Base-by-base conservation (phyloP, 75 land plant species). In the Pseudotsuga menziesii region DNA sequence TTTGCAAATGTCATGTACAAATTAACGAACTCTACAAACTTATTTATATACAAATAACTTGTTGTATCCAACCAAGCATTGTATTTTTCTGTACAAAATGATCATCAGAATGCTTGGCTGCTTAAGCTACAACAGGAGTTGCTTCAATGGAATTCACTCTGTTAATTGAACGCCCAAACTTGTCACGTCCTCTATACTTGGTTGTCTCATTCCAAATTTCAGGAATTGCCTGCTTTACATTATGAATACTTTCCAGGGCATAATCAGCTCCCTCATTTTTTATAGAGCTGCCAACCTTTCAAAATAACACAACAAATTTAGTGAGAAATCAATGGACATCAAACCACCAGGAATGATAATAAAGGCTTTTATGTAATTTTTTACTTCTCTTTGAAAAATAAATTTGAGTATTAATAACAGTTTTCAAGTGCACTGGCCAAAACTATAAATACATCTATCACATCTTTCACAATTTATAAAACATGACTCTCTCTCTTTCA, bases 231-330 rank as follows among this genome's bases (percentile, higher is more conserved):
- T 77, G 71, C 27, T n/a, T 73, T 62, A 81, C 84, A 60, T 81
- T 61, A 66, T 81, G 80, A 15, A 84, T 78, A 64, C 61, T 77
- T n/a, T 23, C 76, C 52, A 84, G 60, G 5, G 72, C 58, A 74
- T 84, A 78, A 27, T 84, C 86, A 32, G 86, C 83, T 74, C 72
- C 86, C 69, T 84, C 84, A 62, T 75, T 60, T 59, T 74, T 73
- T 15, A 56, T 22, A 17, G 2, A 69, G 22, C 62, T 77, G 7
- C 86, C 86, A 36, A 81, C 83, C 80, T 81, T 56, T n/a, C 19
- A 75, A 58, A 69, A 52, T 13, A 17, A 52, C 4, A 54, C 11
- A 72, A 15, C 22, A 44, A 72, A 72, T 54, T 52, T 9, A 17
- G 25, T 52, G 3, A 72, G 57, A 72, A n/a, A 23, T 2, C 22